Conservation (phyloP, 164 flowering plant species). For the Annona cherimola region DNA sequence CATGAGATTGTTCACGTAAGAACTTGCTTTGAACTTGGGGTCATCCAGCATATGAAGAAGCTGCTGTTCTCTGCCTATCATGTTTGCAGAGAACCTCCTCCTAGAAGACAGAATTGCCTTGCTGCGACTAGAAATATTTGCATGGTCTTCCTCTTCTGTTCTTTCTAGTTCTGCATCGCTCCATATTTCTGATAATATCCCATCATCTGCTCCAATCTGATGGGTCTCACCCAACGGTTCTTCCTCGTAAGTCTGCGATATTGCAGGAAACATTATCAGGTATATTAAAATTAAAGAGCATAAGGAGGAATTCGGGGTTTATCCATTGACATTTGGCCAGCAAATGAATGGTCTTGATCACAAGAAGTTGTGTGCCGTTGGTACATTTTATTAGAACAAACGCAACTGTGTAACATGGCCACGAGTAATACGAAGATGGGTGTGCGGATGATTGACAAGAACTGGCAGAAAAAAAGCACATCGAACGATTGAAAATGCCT, state of each 20-base stretch:
- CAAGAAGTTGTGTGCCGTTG: background rate
- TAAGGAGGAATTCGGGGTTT: too few species aligned
- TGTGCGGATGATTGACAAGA: background rate
- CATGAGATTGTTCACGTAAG: slow-evolving; percentile 33
- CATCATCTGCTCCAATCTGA: slow-evolving; percentile 32
- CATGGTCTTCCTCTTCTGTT: slow-evolving; percentile 17
- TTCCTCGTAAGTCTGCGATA: slow-evolving; percentile 75
- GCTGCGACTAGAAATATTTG: slow-evolving; percentile 25
- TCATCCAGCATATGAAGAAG: slow-evolving; percentile 37
- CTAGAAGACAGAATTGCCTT: slow-evolving; percentile 32
- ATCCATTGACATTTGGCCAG: too few species aligned
- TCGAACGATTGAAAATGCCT: too few species aligned
- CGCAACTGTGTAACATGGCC: background rate
- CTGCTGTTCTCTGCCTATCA: slow-evolving; percentile 29
- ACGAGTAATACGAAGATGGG: background rate
- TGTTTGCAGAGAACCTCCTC: slow-evolving; percentile 31
- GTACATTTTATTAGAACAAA: background rate
- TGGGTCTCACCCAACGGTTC: slow-evolving; percentile 61
- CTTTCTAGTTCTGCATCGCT: slow-evolving; percentile 36
- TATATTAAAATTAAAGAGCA: too few species aligned
- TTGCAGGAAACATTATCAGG: too few species aligned
- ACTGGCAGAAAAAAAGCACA: background rate
- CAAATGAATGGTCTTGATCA: background rate
- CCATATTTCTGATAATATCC: slow-evolving; percentile 42
- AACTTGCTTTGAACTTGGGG: slow-evolving; percentile 36